These are phyloP conservation scores for Solanum pinnatisectum DNA, from an alignment of 257 asterid genomes.

Conservation along the genomic window DNA sequence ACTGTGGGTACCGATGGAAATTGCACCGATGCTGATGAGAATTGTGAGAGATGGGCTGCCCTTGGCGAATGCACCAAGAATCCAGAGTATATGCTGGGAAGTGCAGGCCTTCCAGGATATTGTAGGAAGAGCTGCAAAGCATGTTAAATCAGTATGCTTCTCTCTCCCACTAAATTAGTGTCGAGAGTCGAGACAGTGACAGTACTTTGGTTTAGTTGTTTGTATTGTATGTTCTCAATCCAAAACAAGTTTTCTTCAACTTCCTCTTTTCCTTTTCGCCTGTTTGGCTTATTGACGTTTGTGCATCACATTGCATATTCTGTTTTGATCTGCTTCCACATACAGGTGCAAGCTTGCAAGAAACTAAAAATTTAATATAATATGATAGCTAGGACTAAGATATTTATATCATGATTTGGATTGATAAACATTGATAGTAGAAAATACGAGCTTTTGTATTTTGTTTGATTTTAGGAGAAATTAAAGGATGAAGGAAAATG, in stretches of 20 bases:
- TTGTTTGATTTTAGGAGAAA: neutral
- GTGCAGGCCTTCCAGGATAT: slow-evolving; percentile 62
- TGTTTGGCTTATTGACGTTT: neutral
- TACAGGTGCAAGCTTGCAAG: neutral
- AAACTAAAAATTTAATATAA: neutral
- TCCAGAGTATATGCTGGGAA: slow-evolving; percentile 81
- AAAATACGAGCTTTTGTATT: neutral
- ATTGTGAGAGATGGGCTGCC: slow-evolving; percentile 85
- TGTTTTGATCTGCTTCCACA: neutral
- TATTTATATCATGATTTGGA: neutral
- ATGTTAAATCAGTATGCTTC: slow-evolving; percentile 26
- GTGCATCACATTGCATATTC: neutral
- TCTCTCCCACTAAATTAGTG: neutral
- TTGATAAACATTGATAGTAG: neutral
- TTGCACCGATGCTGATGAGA: slow-evolving; percentile 48
- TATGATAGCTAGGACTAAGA: neutral
- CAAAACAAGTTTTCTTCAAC: neutral
- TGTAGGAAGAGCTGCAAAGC: slow-evolving; percentile 88
- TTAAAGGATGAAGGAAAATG: neutral
- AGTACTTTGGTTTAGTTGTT: neutral
- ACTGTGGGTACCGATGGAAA: slow-evolving; percentile 30
- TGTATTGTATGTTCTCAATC: neutral
- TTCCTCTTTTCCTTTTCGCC: neutral
- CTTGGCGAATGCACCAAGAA: slow-evolving; percentile 93
- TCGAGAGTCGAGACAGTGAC: neutral